A percentile compares a stretch with the other conserved stretches of the same genome.
Evolutionary conservation across 305 asterid genomes (phyloP).

Genomic region (Fraxinus platypoda): DNA sequence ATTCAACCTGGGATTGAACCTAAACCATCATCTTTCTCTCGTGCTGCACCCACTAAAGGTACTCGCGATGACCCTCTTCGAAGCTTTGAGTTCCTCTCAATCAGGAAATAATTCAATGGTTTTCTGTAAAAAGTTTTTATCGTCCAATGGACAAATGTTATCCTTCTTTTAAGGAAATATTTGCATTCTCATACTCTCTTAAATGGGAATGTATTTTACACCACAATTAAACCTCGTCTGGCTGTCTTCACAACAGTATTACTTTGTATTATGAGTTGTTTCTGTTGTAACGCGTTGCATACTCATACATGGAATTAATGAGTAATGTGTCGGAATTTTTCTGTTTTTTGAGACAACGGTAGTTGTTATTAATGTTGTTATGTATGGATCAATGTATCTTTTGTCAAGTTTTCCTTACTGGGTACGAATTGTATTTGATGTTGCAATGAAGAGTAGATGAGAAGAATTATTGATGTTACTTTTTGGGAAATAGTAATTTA

Average conservation of each 20-base stretch:
- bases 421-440: neutral
- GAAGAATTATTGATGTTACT: neutral
- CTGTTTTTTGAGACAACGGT: neutral
- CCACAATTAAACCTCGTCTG: neutral
- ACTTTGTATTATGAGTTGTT: constrained; percentile 24
- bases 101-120: constrained; percentile 55
- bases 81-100: constrained; percentile 94
- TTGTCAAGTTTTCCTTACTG: neutral
- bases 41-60: constrained; percentile 52
- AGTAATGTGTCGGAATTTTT: neutral
- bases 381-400: neutral
- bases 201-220: constrained; percentile 35
- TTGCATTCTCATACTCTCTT: constrained; percentile 23
- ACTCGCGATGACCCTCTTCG: constrained; percentile 82
- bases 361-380: neutral
- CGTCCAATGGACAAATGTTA: neutral
- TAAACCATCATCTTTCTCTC: constrained; percentile 62
- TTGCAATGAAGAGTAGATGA: neutral
- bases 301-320: neutral
- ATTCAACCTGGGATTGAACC: constrained; percentile 49
- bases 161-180: constrained; percentile 22
- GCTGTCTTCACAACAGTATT: neutral
- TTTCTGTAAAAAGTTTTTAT: constrained; percentile 24
- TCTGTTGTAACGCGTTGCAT: neutral
- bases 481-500: neutral